phyloP scores from a whole-genome alignment of 139 green algal genomes.

The Dunaliella sp. region DNA sequence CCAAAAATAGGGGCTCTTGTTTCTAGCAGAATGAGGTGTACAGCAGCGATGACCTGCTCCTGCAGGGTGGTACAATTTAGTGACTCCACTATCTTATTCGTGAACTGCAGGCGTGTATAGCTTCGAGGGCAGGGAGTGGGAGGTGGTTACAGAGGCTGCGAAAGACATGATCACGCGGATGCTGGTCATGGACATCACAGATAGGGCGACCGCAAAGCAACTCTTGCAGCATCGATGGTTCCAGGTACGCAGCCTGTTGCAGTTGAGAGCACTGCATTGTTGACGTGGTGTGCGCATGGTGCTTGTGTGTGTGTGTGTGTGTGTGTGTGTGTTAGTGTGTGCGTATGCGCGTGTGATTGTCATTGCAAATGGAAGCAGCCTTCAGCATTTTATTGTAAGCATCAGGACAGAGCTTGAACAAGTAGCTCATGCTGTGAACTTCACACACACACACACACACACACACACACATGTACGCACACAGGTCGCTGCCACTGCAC shows the following conservation, averaged over 20 bases:
- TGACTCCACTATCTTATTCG: no score
- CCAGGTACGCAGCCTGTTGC: constrained; percentile 20
- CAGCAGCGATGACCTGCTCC: no score
- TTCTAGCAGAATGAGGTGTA: no score
- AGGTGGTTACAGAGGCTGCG: constrained; percentile 61
- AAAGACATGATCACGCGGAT: constrained; percentile 78
- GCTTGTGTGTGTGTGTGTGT: background rate
- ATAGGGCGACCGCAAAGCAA: constrained; percentile 66
- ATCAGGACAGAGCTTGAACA: no score
- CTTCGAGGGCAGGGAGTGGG: constrained; percentile 67
- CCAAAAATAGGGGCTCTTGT: background rate
- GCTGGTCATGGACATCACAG: constrained; percentile 72
- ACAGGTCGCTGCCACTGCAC: constrained; percentile 45
- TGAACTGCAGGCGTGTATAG: constrained; percentile 49
- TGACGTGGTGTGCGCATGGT: background rate
- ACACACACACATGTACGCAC: no score
- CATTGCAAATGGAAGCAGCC: no score
- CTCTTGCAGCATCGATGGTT: constrained; percentile 52
- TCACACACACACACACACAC: no score
- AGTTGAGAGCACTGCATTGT: background rate
- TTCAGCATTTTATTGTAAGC: no score
- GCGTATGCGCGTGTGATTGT: no score
- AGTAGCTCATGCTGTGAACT: no score
- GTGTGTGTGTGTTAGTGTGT: background rate
- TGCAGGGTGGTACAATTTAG: no score